Conservation (phyloP, 2,329 filamentous ascomycete species). For the Hypoxylon sp. region DNA sequence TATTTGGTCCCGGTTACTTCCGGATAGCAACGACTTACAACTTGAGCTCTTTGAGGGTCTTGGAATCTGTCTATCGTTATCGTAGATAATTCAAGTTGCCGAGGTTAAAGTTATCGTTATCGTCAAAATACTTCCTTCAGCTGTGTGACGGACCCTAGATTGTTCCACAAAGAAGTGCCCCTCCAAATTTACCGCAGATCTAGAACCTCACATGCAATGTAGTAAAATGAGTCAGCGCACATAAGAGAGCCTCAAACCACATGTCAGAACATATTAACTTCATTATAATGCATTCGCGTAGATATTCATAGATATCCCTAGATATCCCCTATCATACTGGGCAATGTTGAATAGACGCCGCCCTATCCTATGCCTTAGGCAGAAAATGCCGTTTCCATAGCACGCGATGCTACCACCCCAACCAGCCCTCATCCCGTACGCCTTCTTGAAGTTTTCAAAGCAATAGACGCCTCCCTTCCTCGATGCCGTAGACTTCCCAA, state of each 20-base stretch:
- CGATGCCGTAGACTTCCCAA: constrained; percentile 17
- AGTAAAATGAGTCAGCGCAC: constrained; percentile 14
- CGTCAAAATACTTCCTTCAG: constrained; percentile 14
- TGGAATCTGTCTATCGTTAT: constrained; percentile 1
- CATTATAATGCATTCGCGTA: constrained; percentile 10
- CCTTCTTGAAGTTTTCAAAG: constrained; percentile 28
- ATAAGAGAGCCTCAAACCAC: not conserved
- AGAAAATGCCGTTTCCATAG: not conserved
- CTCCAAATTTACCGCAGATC: constrained; percentile 6
- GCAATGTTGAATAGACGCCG: constrained; percentile 34
- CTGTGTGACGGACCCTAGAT: constrained; percentile 12
- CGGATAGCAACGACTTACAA: constrained; percentile 31
- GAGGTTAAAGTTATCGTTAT: constrained; percentile 21
- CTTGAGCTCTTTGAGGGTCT: constrained; percentile 29
- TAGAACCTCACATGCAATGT: constrained; percentile 27
- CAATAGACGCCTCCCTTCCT: constrained; percentile 28
- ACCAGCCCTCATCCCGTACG: constrained; percentile 22
- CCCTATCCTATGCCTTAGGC: constrained; percentile 11
- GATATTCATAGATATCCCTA: not conserved
- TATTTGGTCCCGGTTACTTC: constrained; percentile 37
- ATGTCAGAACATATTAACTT: constrained; percentile 11
- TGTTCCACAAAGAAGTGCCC: not conserved
- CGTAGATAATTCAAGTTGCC: constrained; percentile 12
- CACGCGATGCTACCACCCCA: constrained; percentile 2
- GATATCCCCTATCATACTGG: not conserved